Conservation (phyloP, 495 filamentous ascomycete genomes). For the Pyrenula aspistea region DNA sequence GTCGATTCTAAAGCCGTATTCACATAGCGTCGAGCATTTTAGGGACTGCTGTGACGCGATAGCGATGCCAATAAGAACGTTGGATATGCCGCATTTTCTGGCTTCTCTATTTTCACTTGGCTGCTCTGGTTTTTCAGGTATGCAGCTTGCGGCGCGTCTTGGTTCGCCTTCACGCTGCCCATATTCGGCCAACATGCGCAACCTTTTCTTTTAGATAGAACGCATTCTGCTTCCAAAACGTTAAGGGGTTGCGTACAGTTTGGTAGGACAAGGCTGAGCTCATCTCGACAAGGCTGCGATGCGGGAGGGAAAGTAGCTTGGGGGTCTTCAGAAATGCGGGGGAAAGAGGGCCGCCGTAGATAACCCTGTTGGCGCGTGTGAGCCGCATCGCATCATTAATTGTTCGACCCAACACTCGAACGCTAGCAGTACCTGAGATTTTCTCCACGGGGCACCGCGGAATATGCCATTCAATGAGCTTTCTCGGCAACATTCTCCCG, state of each 20-base stretch:
- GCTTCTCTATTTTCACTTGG: not conserved
- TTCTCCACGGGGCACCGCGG: not conserved
- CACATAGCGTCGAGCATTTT: not conserved
- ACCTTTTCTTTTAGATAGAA: not conserved
- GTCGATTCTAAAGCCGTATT: constrained; percentile 9
- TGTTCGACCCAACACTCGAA: not conserved
- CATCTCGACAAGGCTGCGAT: not conserved
- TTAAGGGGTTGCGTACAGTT: too few relatives aligned
- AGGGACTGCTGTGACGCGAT: not conserved
- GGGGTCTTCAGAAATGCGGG: not conserved
- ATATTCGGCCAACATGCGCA: not conserved
- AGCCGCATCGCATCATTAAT: not conserved
- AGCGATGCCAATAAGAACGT: not conserved
- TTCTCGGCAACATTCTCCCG: not conserved
- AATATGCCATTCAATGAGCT: not conserved
- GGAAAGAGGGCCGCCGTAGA: not conserved
- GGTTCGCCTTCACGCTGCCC: too few relatives aligned
- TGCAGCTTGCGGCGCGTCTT: too few relatives aligned
- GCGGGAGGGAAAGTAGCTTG: too few relatives aligned
- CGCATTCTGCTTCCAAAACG: too few relatives aligned
- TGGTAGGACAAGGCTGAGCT: not conserved
- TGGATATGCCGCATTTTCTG: not conserved
- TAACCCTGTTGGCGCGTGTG: not conserved
- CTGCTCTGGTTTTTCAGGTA: not conserved
- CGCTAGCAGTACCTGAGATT: not conserved